A percentile compares a stretch with the other conserved stretches of the same genome.
phyloP scores from a whole-genome alignment of 176 grass and related monocot genomes.

The Themeda triandra region DNA sequence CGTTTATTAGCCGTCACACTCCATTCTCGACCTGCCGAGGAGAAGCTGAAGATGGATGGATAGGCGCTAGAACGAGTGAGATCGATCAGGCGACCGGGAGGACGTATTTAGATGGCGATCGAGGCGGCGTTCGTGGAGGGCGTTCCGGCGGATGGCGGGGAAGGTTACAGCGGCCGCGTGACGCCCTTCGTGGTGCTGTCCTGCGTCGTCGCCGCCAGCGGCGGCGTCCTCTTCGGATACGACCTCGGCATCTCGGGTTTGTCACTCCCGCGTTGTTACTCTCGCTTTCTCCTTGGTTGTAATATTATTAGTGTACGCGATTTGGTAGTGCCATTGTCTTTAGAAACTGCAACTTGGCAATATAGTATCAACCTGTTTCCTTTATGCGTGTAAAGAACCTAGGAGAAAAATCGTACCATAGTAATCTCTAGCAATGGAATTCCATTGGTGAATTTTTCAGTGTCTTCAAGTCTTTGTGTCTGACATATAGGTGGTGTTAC shows the following conservation, averaged over 20 bases:
- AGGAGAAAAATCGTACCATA: neutral
- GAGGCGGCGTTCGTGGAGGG: slow-evolving; percentile 41
- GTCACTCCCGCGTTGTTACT: neutral
- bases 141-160: neutral
- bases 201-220: slow-evolving; percentile 74
- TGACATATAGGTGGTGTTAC: slow-evolving; percentile 24
- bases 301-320: too few relatives aligned
- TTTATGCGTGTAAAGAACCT: neutral
- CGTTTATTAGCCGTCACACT: neutral
- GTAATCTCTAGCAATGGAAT: neutral
- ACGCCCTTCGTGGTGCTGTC: slow-evolving; percentile 69
- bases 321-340: neutral
- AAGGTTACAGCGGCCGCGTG: slow-evolving; percentile 59
- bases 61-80: neutral
- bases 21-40: neutral
- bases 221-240: slow-evolving; percentile 91
- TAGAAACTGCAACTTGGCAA: neutral
- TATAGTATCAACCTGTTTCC: neutral
- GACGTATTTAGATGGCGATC: slow-evolving; percentile 29
- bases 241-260: slow-evolving; percentile 84
- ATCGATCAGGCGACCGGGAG: neutral
- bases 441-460: neutral
- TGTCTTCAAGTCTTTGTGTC: neutral
- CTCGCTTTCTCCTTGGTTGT: neutral
- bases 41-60: neutral